Evolutionary conservation across 768 basidiomycete genomes (phyloP), one percentile per base, ranked within the genome.

Genomic region (Goffeauzyma gilvescens): DNA sequence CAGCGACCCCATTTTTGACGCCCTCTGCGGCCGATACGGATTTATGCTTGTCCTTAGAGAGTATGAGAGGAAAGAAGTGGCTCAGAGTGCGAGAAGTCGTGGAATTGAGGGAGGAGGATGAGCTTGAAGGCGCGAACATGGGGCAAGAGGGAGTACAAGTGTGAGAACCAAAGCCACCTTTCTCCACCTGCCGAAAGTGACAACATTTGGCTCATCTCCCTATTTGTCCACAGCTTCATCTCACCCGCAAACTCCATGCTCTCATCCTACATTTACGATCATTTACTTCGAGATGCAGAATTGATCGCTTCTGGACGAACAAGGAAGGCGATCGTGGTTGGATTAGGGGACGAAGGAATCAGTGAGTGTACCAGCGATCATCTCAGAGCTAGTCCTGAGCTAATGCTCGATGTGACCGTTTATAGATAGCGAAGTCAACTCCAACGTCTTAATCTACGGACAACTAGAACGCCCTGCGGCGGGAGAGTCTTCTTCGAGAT

Each of bases 361-460:
- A 52, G 55, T 54, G 32, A 42, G 54, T 50, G 18, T 35, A 23
- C 20, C 5, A 23, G 10, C 22, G 5, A 5, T 2, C 5, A 5
- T 24, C 4, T 9, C 9, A 13, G 20, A n/a, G 5, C 6, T 34
- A 33, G 8, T 12, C 15, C 17, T 5, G 28, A 36, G 17, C 12
- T 10, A 24, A 6, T 17, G 30, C 15, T 45, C 17, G 27, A 20
- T 27, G 17, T 32, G n/a, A 2, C 31, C 28, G 10, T 13, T 18
- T 48, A 42, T 55, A 87, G 81, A 86, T 82, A 76, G 84, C 86
- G 4, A 85, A 50, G 84, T 89, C 54, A 90, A 87, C 66, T 61
- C 89, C 56, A 9, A 57, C 49, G 6, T 62, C 31, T 32, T 63
- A 13, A 46, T 63, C 1, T 63, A 56, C 38, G 61, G 61, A 2